Percentiles rank a stretch among this genome's conserved stretches.
These are phyloP conservation scores for Didymella exigua DNA, from an alignment of 2,329 filamentous ascomycete genomes.

Conservation along the genomic window DNA sequence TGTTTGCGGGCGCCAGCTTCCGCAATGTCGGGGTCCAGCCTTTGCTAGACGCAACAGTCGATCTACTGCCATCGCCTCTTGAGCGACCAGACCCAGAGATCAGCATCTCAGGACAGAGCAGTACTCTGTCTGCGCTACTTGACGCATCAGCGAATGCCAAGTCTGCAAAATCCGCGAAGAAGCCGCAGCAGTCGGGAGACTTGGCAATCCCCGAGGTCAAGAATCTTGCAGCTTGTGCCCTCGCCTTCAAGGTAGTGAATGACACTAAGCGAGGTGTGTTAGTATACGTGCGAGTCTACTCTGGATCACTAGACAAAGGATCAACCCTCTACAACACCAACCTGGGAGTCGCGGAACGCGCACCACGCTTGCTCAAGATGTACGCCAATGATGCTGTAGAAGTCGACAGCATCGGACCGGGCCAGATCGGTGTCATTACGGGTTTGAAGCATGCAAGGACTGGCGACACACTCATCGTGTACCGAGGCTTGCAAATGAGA, in stretches of 20 bases:
- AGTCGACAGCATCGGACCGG: slow-evolving; percentile 76
- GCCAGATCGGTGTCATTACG: slow-evolving; percentile 92
- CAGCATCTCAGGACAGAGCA: slow-evolving; percentile 64
- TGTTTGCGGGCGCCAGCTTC: slow-evolving; percentile 92
- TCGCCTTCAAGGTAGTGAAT: slow-evolving; percentile 92
- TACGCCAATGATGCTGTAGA: slow-evolving; percentile 88
- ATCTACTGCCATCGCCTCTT: slow-evolving; percentile 81
- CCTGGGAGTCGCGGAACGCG: slow-evolving; percentile 76
- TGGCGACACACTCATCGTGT: slow-evolving; percentile 86
- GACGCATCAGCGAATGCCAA: slow-evolving; percentile 39
- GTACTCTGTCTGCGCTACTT: slow-evolving; percentile 58
- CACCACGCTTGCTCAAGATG: slow-evolving; percentile 83
- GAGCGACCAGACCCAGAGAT: slow-evolving; percentile 83
- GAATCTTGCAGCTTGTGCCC: slow-evolving; percentile 71
- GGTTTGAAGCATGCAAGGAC: slow-evolving; percentile 91
- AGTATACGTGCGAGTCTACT: slow-evolving; percentile 91
- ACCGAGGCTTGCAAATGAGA: slow-evolving; percentile 65
- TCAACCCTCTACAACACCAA: slow-evolving; percentile 85
- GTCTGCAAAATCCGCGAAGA: slow-evolving; percentile 21
- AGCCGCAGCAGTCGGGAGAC: slow-evolving; percentile 19
- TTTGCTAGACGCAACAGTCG: slow-evolving; percentile 83
- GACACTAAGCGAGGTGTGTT: slow-evolving; percentile 84
- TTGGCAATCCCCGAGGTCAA: slow-evolving; percentile 49
- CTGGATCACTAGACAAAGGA: slow-evolving; percentile 77
- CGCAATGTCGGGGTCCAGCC: slow-evolving; percentile 93